Evolutionary conservation across 805 yeast genomes (phyloP), one percentile per base, ranked within the genome.

Genomic region (Candida ortonii): DNA sequence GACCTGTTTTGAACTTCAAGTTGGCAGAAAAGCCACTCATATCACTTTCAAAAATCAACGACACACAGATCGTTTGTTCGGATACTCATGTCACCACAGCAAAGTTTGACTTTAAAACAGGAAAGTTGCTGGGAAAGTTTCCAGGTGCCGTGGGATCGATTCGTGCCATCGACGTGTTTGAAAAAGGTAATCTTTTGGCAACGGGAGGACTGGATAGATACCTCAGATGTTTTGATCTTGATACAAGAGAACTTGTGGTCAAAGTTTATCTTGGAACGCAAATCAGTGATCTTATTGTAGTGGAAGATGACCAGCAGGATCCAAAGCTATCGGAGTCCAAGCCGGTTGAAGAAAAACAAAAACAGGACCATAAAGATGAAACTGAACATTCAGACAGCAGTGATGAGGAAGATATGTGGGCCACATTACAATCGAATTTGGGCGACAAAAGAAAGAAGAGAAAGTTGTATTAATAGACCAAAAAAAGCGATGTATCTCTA

Each of bases 161-260:
- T 28, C 69, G 67, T 38, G 61, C 72, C 3, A 29, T 61, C n/a
- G 37, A 47, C 24, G 25, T 52, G n/a, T 50, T 43, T 30, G 36
- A 41, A 3, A 58, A 64, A 8, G 61, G 64, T 4, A 67, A 68
- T 7, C 53, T 81, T 18, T 51, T 89, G 6, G 78, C 79, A 2
- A 69, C 85, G 13, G 97, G 95, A 27, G 95, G 96, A 0, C 70
- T 89, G 15, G 98, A 93, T 53, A 71, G 96, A 50, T 90, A 87
- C 50, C 68, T 86, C 17, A 72, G 96, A 39, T 85, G 84, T 3
- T 90, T 74, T 59, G 82, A 87, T 41, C 54, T 78, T 4, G 62
- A 62, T 2, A 61, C 78, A 1, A 69, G 94, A 33, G 73, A 74
- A 27, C 65, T 76, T 30, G 59, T 76, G 7, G 87, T 78, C 6